A percentile compares a stretch with the other conserved stretches of the same genome.
phyloP scores from a whole-genome alignment of 2,329 filamentous ascomycete species.

The Colletotrichum orbiculare region DNA sequence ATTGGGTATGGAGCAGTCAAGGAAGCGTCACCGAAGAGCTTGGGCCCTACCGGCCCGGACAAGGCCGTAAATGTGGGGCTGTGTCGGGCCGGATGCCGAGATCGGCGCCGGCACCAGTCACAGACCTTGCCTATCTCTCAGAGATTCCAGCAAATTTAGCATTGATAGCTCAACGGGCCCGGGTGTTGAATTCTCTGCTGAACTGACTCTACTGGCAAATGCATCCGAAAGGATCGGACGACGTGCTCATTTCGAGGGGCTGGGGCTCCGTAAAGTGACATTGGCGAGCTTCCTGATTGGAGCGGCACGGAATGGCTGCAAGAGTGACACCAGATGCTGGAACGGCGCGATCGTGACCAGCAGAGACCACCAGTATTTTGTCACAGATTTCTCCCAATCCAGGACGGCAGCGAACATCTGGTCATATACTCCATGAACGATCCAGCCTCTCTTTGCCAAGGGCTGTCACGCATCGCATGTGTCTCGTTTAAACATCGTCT shows the following conservation, averaged over 20 bases:
- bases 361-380: background rate
- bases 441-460: background rate
- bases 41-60: conserved; percentile 14
- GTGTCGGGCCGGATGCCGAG: background rate
- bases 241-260: background rate
- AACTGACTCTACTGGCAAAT: too few relatives aligned
- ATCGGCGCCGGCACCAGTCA: background rate
- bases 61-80: conserved; percentile 14
- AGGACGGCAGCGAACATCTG: conserved; percentile 4
- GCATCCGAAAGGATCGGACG: too few relatives aligned
- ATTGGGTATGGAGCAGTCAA: too few relatives aligned
- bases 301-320: conserved; percentile 19
- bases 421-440: background rate
- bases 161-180: too few relatives aligned
- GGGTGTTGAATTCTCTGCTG: too few relatives aligned
- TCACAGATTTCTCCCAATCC: background rate
- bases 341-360: background rate
- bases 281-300: conserved; percentile 19
- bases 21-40: too few relatives aligned
- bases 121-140: background rate
- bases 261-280: background rate
- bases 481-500: background rate
- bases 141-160: background rate
- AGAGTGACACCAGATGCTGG: conserved; percentile 3
- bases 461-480: background rate